Base-by-base conservation (phyloP, 441 rosid species). In the Omphalea diandra region DNA sequence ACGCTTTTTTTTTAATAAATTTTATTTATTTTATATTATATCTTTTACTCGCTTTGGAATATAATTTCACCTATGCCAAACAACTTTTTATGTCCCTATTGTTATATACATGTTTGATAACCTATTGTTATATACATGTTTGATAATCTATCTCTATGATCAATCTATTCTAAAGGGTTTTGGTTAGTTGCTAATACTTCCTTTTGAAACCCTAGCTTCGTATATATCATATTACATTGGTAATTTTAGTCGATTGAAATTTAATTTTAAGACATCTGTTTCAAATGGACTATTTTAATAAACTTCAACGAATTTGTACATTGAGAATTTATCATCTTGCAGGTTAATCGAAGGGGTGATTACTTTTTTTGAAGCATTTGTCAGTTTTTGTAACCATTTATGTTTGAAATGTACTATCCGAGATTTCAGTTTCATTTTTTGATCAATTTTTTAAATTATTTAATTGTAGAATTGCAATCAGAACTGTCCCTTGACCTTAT, bases 401-500 rank as follows among this genome's bases (percentile, higher is more conserved):
- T 20, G 10, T 43, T 43, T 8, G 9, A 8, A 26, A 63, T 63
- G 40, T 27, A 17, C 36, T 17, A 27, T 32, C 65, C 27, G 36
- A 61, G 18, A 7, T 36, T 36, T 61, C 2, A 22, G 47, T 61
- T 31, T 56, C 6, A 6, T 26, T 27, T 17, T 27, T n/a, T n/a
- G 14, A 7, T 53, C 11, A 10, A 36, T 26, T 43, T 56, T 73
- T 9, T 9, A 26, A 53, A 60, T 44, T 41, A 44, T 53, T 54
- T 63, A 54, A 68, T 68, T 65, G 52, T 82, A 89, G 96, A 89
- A 72, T 71, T 76, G 73, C 78, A 83, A 49, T 77, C 86, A 40
- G 83, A 82, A 54, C 38, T 89, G 20, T 95, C 99, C 11, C 78
- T 85, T 20, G 90, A 85, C 70, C 89, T 95, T 17, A 69, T 95